Evolutionary conservation across 495 filamentous ascomycete species (phyloP), one percentile per base, ranked within the genome.

Genomic region (Penicillium ochrochloron): DNA sequence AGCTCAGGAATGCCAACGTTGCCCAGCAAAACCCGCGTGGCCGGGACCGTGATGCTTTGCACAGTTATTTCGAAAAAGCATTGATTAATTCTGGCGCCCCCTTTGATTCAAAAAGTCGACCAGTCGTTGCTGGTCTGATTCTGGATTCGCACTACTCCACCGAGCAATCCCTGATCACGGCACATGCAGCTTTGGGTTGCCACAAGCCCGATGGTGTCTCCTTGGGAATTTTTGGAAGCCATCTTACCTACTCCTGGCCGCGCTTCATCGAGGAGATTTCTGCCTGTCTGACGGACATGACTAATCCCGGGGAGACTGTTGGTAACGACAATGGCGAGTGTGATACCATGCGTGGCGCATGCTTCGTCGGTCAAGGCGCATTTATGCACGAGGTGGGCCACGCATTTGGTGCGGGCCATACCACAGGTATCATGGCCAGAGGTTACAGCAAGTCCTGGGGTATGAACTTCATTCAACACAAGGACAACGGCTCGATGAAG

Each of bases 161-260:
- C 6, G 66, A 68, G 39, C 62, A 75, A 27, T 66, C 76, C 3
- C 65, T 78, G 42, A 78, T 82, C 46, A 60, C 74, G 27, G 74
- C 65, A 56, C 79, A 80, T 61, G 82, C 82, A 2, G 80, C 82
- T 11, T 59, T 83, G 34, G 81, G 78, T 37, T 71, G 71, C 63
- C 75, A 79, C 60, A 68, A 80, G 37, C 67, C 77, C 25, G 31
- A 69, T 9, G 79, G 78, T 21, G 66, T 82, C 19, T 82, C 78
- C 7, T 61, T 83, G 19, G 82, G 80, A 12, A 75, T 84, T 10
- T 82, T 79, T 57, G 82, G 82, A 7, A 82, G 80, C 60, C 78
- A 79, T 62, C 66, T 77, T 17, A 73, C 79, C 17, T 83, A 81
- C 61, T 75, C 81, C 7, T 82, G 80, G 73, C 80, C 82, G 14